Conservation (phyloP, 1,284 basidiomycete genomes). For the Irpex sp. region DNA sequence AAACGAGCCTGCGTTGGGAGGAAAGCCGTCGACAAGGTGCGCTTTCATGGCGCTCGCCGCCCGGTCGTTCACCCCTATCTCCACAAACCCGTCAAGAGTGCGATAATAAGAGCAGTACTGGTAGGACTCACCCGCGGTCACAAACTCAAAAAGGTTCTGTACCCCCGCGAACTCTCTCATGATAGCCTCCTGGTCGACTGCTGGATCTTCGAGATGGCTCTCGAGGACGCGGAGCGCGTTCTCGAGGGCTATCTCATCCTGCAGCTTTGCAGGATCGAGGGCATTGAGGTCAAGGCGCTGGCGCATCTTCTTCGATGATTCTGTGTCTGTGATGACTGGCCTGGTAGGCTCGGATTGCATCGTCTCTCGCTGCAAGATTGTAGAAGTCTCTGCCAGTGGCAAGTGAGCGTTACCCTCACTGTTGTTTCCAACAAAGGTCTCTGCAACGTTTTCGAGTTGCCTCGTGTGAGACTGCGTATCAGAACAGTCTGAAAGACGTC, state of each 20-base stretch:
- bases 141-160: neutral
- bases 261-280: conserved; percentile 8
- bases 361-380: too few relatives aligned
- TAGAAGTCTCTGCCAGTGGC: too few relatives aligned
- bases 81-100: neutral
- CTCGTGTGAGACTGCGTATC: too few relatives aligned
- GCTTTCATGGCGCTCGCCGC: conserved; percentile 1
- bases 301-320: neutral
- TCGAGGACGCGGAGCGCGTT: conserved; percentile 14
- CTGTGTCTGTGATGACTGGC: neutral
- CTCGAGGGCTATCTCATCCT: conserved; percentile 13
- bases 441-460: too few relatives aligned
- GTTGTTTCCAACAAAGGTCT: too few relatives aligned
- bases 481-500: too few relatives aligned
- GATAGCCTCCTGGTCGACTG: neutral
- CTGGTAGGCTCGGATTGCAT: too few relatives aligned
- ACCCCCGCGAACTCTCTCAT: neutral
- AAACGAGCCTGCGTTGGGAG: conserved; percentile 6
- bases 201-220: conserved; percentile 5
- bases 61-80: conserved; percentile 4
- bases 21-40: conserved; percentile 1
- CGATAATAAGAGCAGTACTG: too few relatives aligned
- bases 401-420: too few relatives aligned
- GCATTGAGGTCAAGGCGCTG: conserved; percentile 5
- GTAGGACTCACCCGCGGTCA: neutral